Evolutionary conservation across 2,329 filamentous ascomycete genomes (phyloP), one percentile per base, ranked within the genome.

Genomic region (Fusarium sp.): DNA sequence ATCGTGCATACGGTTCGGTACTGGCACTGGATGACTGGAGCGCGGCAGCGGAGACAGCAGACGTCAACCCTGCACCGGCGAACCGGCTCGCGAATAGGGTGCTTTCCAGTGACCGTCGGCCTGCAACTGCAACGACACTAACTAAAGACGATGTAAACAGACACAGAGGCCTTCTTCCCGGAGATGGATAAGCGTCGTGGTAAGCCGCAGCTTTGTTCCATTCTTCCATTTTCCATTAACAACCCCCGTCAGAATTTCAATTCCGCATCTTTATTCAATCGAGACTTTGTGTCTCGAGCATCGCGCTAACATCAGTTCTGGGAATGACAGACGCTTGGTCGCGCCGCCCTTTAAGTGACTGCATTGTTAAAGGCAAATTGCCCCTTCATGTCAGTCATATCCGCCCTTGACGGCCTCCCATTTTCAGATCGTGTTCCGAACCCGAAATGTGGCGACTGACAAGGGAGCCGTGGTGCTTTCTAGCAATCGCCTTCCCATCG

Each of bases 21-120:
- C 34, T 52, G 49, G 23, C 21, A 65, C 61, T 65, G 62, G 62
- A 60, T 57, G 57, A 65, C 52, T 62, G 68, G 56, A 70, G 58
- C 58, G 55, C 68, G 68, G 44, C 39, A 71, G 65, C 69, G 69
- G 69, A 67, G 69, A 56, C 58, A 49, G 69, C 49, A 67, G 52
- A 69, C 56, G 54, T 69, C 62, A 64, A 70, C 72, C 72, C 72
- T 75, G 73, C 66, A 70, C 64, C 52, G 39, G 55, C 66, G 55
- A 48, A 56, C 48, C 67, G 55, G 64, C 71, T 72, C 71, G 41
- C 73, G 73, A 75, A 75, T 75, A 50, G 73, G 73, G 65, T 73
- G 60, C 51, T 73, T 75, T 75, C 73, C 73, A 70, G 60, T 25
- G 23, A 26, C 43, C 44, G 42, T 70, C 62, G 41, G 57, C 46